Evolutionary conservation across 75 land plant species (phyloP), one percentile per base, ranked within the genome.

Genomic region (Pinus taeda): DNA sequence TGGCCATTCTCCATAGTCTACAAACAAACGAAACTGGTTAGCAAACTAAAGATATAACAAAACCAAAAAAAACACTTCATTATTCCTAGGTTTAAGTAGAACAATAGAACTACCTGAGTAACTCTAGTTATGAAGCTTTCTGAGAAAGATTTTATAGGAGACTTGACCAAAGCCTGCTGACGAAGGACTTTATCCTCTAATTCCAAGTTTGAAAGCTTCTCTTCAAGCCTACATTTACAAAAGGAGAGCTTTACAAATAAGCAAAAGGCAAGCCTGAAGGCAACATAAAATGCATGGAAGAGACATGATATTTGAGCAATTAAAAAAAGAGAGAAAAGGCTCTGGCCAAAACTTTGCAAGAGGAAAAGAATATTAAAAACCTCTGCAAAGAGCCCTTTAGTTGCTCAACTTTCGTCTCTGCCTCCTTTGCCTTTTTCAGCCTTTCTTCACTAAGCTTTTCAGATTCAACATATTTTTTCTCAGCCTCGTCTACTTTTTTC

Each of bases 181-280:
- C 98, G 92, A 57, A 92, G 95, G 61, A 92, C 85, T 79, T 92
- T 86, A 81, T 92, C 90, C 60, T 92, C 99, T 57, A 90, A 82
- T 83, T 94, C 93, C 81, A 92, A 78, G 71, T 89, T 90, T 59
- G 90, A 81, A 45, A 95, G 78, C 74, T 97, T 97, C 60, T 91
- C 99, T 84, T 91, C 93, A 76, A 94, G 88, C 71, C 99, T 97
- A 36, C 2, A 30, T 65, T 33, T 33, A 33, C 36, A 15, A 36
- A 15, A 30, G 6, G 3, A 13, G 26, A 65, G 36, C 20, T 65
- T 65, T 13, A n/a, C 20, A 65, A 33, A 49, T 65, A 15, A 65
- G 17, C 17, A 4, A 9, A 17, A 65, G n/a, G 20, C 69, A 65
- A 26, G 65, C 18, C 33, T 15, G 5, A 33, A 4, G 33, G 55